Evolutionary conservation across 202 grass and related monocot genomes (phyloP).

Genomic region (Bolboschoenoplectus hybrid): DNA sequence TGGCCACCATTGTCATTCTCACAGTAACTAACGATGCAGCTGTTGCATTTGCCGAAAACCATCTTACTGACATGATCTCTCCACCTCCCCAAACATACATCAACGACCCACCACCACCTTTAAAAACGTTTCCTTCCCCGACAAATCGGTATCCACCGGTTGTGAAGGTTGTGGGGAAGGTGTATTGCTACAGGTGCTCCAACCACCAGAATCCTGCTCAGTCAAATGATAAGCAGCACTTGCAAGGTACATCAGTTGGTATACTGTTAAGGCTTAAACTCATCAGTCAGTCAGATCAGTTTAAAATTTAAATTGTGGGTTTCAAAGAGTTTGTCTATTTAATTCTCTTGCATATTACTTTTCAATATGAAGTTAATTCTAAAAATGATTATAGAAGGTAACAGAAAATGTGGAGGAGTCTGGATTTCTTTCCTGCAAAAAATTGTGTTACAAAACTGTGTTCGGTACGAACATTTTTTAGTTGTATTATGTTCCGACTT

Average conservation of each 20-base stretch:
- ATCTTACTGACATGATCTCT: not conserved
- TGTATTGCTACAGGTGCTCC: slow-evolving; percentile 78
- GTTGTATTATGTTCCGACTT: not conserved
- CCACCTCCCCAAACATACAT: slow-evolving; percentile 17
- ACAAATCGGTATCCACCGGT: slow-evolving; percentile 11
- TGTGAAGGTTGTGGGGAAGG: slow-evolving; percentile 64
- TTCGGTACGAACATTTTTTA: not conserved
- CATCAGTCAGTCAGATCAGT: not conserved
- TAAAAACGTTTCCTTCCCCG: slow-evolving; percentile 38
- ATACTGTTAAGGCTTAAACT: not conserved
- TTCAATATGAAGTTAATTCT: not conserved
- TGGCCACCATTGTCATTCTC: not conserved
- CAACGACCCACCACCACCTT: slow-evolving; percentile 42
- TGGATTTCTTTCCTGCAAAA: not conserved
- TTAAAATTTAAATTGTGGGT: not conserved
- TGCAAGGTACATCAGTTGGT: slow-evolving; percentile 51
- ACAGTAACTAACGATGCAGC: not conserved
- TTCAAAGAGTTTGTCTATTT: not conserved
- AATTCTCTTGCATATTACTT: not conserved
- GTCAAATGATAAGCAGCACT: slow-evolving; percentile 54
- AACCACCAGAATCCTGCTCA: slow-evolving; percentile 48
- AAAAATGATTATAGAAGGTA: slow-evolving; percentile 1
- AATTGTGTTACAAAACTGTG: not conserved
- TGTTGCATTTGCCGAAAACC: slow-evolving; percentile 10
- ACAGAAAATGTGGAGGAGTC: not conserved